Evolutionary conservation across 192 early-diverging fungal species (phyloP), one percentile per base, ranked within the genome.

Genomic region (Backusella westeae): DNA sequence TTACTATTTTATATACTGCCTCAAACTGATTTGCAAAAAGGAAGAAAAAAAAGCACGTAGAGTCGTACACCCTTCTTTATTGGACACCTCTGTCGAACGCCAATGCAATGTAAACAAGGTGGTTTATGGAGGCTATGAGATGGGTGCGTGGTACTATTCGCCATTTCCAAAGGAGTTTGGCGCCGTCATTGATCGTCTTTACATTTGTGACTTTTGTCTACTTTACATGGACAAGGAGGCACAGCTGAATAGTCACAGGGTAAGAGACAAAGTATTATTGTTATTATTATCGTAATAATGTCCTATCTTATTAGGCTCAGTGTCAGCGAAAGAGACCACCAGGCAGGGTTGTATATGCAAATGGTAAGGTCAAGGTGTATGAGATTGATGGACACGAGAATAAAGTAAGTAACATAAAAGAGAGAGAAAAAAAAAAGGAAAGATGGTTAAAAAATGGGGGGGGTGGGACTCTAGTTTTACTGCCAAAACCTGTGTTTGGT

Each of bases 401-500:
- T 72, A 96, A 94, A 87, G 92, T 92, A 79, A 34, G 34, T 26
- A 14, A 14, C 12, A 44, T 77, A 23, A 38, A 38, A 2, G 17
- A 46, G 6, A 46, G 66, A 39, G 14, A 12, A 35, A 1, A 32
- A 32, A 0, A 29, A 29, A 29, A 29, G 32, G 32, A 32, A 32
- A 32, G 32, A 32, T 32, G 32, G 32, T 32, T 49, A 3, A 34
- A 26, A 14, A 19, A 21, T 21, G 21, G 29, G 15, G 36, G 6
- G 21, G 29, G 15, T 38, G 6, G 38, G 9, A 71, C 29, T 81
- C 38, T 39, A 94, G 91, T 83, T 97, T 6, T 99, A 96, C 79
- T 96, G 96, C 78, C 98, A 99, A 75, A 98, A 97, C 80, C 81
- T 99, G 26, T 97, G 94, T 53, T 84, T 99, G 19, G 77, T 99